Percentiles rank a stretch among this genome's conserved stretches.
These are phyloP conservation scores for Vigna radiata DNA, from an alignment of 306 rosid genomes.

Conservation along the genomic window DNA sequence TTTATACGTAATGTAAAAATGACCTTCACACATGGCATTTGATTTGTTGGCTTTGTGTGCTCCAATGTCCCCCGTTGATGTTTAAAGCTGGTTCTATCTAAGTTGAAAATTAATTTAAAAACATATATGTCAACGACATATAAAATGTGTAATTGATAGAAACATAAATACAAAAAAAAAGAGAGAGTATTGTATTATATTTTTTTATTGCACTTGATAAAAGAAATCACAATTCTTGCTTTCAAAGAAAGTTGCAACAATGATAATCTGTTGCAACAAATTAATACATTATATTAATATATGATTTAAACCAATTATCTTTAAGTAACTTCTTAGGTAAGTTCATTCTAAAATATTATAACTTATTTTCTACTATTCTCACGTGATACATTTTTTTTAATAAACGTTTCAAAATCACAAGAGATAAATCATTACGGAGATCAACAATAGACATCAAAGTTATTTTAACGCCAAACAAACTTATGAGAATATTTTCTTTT, in stretches of 20 bases:
- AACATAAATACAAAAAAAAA: background rate
- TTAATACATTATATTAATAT: background rate
- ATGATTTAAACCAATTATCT: background rate
- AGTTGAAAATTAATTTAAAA: no score
- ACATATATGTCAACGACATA: no score
- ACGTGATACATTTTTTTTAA: background rate
- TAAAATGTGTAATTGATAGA: background rate
- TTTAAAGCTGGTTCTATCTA: no score
- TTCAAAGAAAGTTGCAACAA: background rate
- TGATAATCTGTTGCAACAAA: background rate
- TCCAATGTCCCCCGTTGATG: no score
- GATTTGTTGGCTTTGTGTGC: no score
- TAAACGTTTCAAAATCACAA: background rate
- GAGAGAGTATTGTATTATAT: background rate
- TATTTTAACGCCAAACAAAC: background rate
- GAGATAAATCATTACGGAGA: background rate
- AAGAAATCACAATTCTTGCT: background rate
- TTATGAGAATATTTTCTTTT: background rate
- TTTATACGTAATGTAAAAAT: no score
- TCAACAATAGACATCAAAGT: background rate
- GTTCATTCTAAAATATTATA: background rate
- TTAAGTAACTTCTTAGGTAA: background rate
- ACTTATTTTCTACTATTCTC: background rate
- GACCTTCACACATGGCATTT: no score
- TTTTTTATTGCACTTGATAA: background rate